These are phyloP conservation scores for Scutellospora calospora DNA, from an alignment of 371 early-diverging fungal species.

Conservation along the genomic window DNA sequence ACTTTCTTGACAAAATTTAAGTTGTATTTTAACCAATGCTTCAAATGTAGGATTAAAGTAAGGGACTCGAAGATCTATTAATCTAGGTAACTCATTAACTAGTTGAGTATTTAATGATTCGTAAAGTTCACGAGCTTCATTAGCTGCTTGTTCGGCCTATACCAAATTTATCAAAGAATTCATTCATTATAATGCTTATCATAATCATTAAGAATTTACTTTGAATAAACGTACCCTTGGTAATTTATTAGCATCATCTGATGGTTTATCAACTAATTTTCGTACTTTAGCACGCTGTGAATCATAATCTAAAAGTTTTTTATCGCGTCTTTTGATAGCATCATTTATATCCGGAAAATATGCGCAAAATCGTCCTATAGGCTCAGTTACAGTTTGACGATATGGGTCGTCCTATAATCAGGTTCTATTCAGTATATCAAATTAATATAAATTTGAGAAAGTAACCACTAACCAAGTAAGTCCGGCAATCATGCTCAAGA, in stretches of 20 bases:
- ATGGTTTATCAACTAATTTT: constrained; percentile 83
- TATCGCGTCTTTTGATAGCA: constrained; percentile 85
- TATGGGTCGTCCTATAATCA: constrained; percentile 76
- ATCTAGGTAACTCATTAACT: constrained; percentile 86
- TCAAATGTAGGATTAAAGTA: constrained; percentile 95
- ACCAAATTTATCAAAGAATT: not conserved
- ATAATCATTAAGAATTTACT: not conserved
- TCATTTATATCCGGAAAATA: constrained; percentile 95
- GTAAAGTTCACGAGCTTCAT: constrained; percentile 79
- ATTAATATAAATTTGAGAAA: not conserved
- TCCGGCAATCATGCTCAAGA: constrained; percentile 82
- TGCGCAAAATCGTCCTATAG: constrained; percentile 83
- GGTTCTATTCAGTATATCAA: not conserved
- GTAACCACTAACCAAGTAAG: constrained; percentile 65
- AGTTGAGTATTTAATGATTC: constrained; percentile 84
- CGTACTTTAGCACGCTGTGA: constrained; percentile 74
- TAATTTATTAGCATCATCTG: constrained; percentile 76
- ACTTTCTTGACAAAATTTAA: constrained; percentile 83
- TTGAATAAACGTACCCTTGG: constrained; percentile 59
- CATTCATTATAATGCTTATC: constrained; percentile 39
- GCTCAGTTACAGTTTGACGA: constrained; percentile 87
- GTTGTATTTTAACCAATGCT: constrained; percentile 90
- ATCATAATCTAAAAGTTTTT: constrained; percentile 93
- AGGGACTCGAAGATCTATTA: constrained; percentile 87
- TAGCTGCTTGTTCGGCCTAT: constrained; percentile 84